Evolutionary conservation across 306 rosid species (phyloP).

Genomic region (Sphenostylis stenocarpa): DNA sequence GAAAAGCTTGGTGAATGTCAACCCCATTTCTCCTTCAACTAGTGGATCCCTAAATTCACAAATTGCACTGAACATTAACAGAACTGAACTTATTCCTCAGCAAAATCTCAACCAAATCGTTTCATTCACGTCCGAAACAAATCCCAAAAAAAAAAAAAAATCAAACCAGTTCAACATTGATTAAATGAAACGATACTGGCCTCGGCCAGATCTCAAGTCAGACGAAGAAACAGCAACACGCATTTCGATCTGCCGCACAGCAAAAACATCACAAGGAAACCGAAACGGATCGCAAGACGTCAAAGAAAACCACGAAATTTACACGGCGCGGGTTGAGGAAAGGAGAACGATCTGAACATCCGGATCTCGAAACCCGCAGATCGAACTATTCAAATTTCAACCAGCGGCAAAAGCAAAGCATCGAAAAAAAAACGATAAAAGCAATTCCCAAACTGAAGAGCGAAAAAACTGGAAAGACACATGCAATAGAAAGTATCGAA

Average conservation of each 20-base stretch:
- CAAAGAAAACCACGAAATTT: background rate
- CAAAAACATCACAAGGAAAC: constrained; percentile 15
- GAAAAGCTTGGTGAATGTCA: constrained; percentile 96
- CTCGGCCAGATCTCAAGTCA: constrained; percentile 44
- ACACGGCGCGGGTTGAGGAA: background rate
- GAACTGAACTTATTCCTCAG: background rate
- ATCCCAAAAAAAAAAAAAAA: background rate
- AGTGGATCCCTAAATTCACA: constrained; percentile 41
- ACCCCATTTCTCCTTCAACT: constrained; percentile 76
- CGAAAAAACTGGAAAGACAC: background rate
- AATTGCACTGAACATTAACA: constrained; percentile 1
- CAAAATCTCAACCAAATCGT: background rate
- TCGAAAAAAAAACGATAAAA: background rate
- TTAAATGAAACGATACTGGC: background rate
- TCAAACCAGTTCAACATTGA: background rate
- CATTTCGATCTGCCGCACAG: constrained; percentile 1
- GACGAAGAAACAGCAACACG: background rate
- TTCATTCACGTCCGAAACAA: background rate
- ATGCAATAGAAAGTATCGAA: background rate
- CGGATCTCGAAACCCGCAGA: constrained; percentile 34
- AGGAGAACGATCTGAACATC: constrained; percentile 43
- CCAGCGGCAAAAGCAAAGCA: background rate
- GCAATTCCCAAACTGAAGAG: background rate
- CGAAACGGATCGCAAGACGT: constrained; percentile 10
- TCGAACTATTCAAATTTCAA: constrained; percentile 17